Evolutionary conservation across 345 rosid species (phyloP).

Genomic region (Erodium maritimum): DNA sequence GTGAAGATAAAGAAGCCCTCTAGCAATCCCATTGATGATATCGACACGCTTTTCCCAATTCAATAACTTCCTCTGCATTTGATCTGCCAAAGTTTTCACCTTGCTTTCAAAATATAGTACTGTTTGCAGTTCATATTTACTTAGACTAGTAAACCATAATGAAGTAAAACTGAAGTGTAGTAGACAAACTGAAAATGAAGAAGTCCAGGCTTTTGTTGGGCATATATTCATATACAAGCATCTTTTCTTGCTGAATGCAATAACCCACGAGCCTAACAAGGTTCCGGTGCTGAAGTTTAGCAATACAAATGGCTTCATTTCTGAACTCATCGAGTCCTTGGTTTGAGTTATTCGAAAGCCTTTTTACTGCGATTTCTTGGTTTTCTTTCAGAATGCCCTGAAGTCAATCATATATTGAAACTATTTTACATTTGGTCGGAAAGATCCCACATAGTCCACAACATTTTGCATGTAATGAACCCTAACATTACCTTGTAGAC

Average conservation of each 20-base stretch:
- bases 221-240: constrained; percentile 60
- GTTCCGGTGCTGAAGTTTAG: constrained; percentile 54
- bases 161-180: background rate
- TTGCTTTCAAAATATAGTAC: no score
- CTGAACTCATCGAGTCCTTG: constrained; percentile 59
- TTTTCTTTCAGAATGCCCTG: background rate
- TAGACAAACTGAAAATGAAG: background rate
- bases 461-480: background rate
- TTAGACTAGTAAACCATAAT: no score
- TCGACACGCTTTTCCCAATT: constrained; percentile 26
- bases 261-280: constrained; percentile 62
- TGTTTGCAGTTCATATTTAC: no score
- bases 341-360: constrained; percentile 39
- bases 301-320: constrained; percentile 45
- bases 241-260: constrained; percentile 50
- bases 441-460: no score
- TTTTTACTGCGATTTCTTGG: constrained; percentile 38
- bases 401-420: background rate
- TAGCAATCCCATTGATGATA: constrained; percentile 30
- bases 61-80: constrained; percentile 3
- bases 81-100: constrained; percentile 1
- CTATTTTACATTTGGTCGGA: no score
- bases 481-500: constrained; percentile 8
- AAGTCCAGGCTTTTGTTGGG: no score
- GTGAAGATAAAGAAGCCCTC: constrained; percentile 40